Evolutionary conservation across 129 eudicot genomes (phyloP), one percentile per base, ranked within the genome.

Genomic region (Centaurea solstitialis): DNA sequence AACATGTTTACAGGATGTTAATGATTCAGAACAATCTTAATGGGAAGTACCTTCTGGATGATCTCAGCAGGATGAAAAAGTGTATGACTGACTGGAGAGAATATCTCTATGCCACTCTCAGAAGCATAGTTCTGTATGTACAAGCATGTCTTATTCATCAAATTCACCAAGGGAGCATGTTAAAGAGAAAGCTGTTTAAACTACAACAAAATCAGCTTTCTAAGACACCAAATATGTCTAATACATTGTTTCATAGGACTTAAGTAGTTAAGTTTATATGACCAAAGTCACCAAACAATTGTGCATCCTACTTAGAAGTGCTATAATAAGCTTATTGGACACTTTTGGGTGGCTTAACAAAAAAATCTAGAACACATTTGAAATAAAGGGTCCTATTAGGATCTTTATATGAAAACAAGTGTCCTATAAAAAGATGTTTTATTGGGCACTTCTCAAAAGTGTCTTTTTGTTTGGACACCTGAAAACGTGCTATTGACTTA

Each of bases 31-130:
- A 26, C 70, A 11, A 4, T 22, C 33, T 45, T 64, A 76, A 75
- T 13, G 9, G 74, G 7, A 78, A 13, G 50, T 75, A 93, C 98
- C 98, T 93, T 93, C 12, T 80, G 57, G 41, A 93, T 89, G 45
- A 93, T 89, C 28, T 87, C 93, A 74, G 91, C 91, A 87, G 98
- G 98, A 89, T 91, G 81, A 87, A 93, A 91, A 45, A 93, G 87
- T 47, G 98, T 93, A 87, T 93, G 98, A 81, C 94, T 93, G 71
- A 93, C 98, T 9, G 98, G 98, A 73, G 97, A 85, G 84, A 89
- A 93, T 50, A 93, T 70, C 76, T 93, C 97, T 57, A 91, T 76
- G 68, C 94, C 93, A 75, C 81, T 83, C 80, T 76, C 82, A 24
- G 84, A 87, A 82, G 97, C 91, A 87, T 87, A 82, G 20, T 76